A percentile compares a stretch with the other conserved stretches of the same genome.
Conservation (phyloP, 106 monocot species). For the Dactylorhiza incarnata region DNA sequence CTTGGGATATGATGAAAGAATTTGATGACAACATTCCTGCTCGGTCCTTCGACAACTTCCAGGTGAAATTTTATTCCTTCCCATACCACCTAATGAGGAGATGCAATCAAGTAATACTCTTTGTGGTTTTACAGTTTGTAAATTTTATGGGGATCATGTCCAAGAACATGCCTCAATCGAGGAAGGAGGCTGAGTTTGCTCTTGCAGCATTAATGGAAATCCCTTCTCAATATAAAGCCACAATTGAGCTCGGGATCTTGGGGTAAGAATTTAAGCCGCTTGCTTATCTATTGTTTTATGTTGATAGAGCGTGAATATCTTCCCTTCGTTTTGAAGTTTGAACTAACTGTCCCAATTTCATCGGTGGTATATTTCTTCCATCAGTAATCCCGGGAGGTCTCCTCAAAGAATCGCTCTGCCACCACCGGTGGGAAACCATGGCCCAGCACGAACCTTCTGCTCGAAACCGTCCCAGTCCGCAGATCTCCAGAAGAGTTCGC, state of each 20-base stretch:
- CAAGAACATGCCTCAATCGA: slow-evolving; percentile 27
- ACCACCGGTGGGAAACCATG: slow-evolving; percentile 26
- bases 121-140: slow-evolving; percentile 35
- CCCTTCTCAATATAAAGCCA: slow-evolving; percentile 57
- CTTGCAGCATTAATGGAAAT: slow-evolving; percentile 71
- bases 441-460: slow-evolving; percentile 5
- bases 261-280: slow-evolving; percentile 30
- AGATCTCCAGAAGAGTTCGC: slow-evolving; percentile 20
- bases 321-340: not conserved
- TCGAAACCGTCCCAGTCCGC: slow-evolving; percentile 20
- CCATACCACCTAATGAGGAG: not conserved
- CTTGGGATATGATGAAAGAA: slow-evolving; percentile 93
- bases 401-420: slow-evolving; percentile 51
- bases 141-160: slow-evolving; percentile 66
- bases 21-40: slow-evolving; percentile 94
- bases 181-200: slow-evolving; percentile 59
- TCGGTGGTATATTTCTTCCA: not conserved
- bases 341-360: not conserved
- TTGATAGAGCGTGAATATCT: not conserved
- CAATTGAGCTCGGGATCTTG: slow-evolving; percentile 51
- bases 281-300: not conserved
- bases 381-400: slow-evolving; percentile 26
- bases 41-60: slow-evolving; percentile 13
- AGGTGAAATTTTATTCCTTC: not conserved
- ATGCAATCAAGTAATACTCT: not conserved